Base-by-base conservation (phyloP, 306 rosid genomes). In the Hippophae gyantsensis region DNA sequence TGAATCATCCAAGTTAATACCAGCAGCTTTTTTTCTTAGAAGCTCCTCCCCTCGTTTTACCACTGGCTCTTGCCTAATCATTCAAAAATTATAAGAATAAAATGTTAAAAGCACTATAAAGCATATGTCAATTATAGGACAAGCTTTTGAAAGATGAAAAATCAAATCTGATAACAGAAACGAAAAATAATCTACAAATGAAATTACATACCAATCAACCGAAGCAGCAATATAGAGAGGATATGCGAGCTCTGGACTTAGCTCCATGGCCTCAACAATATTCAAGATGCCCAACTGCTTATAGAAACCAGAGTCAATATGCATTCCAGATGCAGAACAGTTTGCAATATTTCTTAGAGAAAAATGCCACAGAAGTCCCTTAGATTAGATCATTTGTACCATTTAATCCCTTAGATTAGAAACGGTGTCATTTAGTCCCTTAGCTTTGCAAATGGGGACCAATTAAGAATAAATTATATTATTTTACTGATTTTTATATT, bases 21-120 rank as follows among this genome's bases (percentile, higher is more conserved):
- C 77, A 67, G 75, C 66, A 70, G 87, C 95, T 81, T 87, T 90
- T 94, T 86, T 86, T 92, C 89, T 90, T 63, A 87, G 62, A 74
- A 90, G 96, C 77, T 85, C 96, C 82, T 90, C 98, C 69, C 96
- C 98, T 79, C 83, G 81, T 84, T 85, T 90, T 69, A 83, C 72
- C 70, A 85, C 87, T 48, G 80, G 74, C 85, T 90, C 98, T 68
- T 90, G 92, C 80, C 98, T 90, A 72, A 78, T 79, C 79, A 74
- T 58, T 68, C 71, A 77, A 81, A 64, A 68, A 76, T 48, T 32
- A 32, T 32, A 4, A 32, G 38, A 63, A 54, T 72, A 54, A 48
- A 45, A 43, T 32, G 51, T 43, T 44, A 49, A 64, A 59, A 66
- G 48, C 10, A 64, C 70, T 68, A 69, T 63, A 63, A 59, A 49